Base-by-base conservation (phyloP, 441 rosid species). In the Breynia disticha region DNA sequence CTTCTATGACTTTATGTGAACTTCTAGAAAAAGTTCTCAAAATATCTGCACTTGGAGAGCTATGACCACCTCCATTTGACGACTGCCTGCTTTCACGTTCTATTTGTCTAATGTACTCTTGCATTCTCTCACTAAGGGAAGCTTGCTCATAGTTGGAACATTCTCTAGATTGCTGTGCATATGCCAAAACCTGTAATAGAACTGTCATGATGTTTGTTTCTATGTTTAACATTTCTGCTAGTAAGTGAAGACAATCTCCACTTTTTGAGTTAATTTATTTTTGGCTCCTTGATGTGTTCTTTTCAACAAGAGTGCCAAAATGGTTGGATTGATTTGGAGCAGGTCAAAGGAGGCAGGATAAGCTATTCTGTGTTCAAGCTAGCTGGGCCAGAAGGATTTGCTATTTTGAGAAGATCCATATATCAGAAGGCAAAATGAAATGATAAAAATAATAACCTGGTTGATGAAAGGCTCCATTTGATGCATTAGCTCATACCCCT, bases 141-240 rank as follows among this genome's bases (percentile, higher is more conserved):
- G 79, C 89, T 71, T 79, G 88, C 73, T 91, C 95, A 69, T 84
- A 80, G 72, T 88, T 78, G 68, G 90, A 79, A 61, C 91, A 82
- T 74, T 88, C 98, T 67, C 91, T 80, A 18, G 95, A 88, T 71
- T 83, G 95, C 44, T 84, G 97, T 68, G 95, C 95, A 63, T 82
- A 88, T 63, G 83, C 78, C 74, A 82, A 68, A 58, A 82, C 83
- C 95, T 88, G 76, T 39, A 72, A 35, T 44, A 51, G 53, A 60
- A 42, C 44, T 61, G 46, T 41, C 49, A 13, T 28, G 35, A 28
- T 5, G 7, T 39, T 9, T 41, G 44, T 41, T 41, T 41, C 13
- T 15, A 41, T 4, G 44, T 41, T 11, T 15, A 19, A 20, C 22
- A 19, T 17, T 20, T 50, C 16, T 21, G 3, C 14, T 50, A 8